phyloP scores from a whole-genome alignment of 2,329 filamentous ascomycete species.

The Ascochyta lentis region DNA sequence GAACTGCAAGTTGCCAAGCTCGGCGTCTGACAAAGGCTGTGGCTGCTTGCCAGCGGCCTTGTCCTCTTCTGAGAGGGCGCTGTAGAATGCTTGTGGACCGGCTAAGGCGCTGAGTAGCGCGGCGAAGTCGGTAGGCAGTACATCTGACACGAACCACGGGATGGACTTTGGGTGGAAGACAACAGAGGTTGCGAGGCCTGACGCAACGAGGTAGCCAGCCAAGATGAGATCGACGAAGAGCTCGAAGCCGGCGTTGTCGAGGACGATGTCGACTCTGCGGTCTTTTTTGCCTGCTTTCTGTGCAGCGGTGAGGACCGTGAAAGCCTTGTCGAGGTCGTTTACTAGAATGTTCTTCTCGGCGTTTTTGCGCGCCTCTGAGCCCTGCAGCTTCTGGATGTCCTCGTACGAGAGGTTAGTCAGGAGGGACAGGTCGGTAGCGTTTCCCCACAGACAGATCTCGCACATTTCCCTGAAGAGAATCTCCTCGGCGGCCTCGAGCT shows the following conservation, averaged over 20 bases:
- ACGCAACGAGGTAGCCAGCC: conserved; percentile 84
- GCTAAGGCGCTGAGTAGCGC: conserved; percentile 83
- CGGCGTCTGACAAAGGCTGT: conserved; percentile 68
- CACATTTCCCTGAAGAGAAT: conserved; percentile 90
- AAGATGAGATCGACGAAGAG: conserved; percentile 94
- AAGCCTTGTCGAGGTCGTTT: conserved; percentile 81
- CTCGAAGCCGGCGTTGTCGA: conserved; percentile 98
- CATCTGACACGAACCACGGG: conserved; percentile 98
- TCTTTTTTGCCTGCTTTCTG: conserved; percentile 68
- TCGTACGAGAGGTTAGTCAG: conserved; percentile 90
- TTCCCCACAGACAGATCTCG: conserved; percentile 96
- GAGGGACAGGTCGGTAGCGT: conserved; percentile 92
- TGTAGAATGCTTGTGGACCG: conserved; percentile 79
- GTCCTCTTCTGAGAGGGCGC: conserved; percentile 72
- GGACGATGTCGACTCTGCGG: conserved; percentile 87
- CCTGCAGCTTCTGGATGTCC: conserved; percentile 96
- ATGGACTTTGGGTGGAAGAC: conserved; percentile 93
- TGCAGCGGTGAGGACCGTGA: conserved; percentile 70
- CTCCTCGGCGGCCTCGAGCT: conserved; percentile 72
- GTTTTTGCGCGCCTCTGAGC: conserved; percentile 81
- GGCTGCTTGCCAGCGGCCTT: conserved; percentile 62
- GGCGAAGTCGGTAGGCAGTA: conserved; percentile 83
- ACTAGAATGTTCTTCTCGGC: conserved; percentile 90
- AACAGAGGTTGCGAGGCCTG: conserved; percentile 83
- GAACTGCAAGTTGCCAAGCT: conserved; percentile 72